Percentiles rank a stretch among this genome's conserved stretches.
Evolutionary conservation across 495 filamentous ascomycete genomes (phyloP).

Genomic region (Hypomontagnella submonticulosa): DNA sequence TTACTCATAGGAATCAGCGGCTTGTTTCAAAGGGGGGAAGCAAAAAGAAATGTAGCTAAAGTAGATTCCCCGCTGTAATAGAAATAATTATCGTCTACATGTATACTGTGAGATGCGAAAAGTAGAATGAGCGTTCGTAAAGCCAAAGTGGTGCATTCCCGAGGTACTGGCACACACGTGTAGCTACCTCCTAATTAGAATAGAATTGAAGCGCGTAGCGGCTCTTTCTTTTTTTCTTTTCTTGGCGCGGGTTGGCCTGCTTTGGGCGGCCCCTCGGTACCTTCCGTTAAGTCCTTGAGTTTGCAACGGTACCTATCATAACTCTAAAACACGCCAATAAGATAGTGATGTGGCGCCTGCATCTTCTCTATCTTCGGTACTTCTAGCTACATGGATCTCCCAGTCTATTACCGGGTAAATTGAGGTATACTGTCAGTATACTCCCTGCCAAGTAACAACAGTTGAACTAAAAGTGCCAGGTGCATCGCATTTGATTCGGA

Average conservation of each 20-base stretch:
- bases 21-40: slow-evolving; percentile 2
- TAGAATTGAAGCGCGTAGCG: not conserved
- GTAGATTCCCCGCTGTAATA: slow-evolving; percentile 1
- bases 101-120: no score
- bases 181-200: no score
- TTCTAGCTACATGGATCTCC: not conserved
- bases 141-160: slow-evolving; percentile 11
- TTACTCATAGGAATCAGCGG: slow-evolving; percentile 9
- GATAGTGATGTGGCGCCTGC: slow-evolving; percentile 23
- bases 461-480: not conserved
- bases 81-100: not conserved
- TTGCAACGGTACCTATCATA: slow-evolving; percentile 2
- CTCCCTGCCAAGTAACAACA: not conserved
- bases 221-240: not conserved
- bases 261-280: slow-evolving; percentile 10
- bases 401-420: not conserved
- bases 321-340: slow-evolving; percentile 29
- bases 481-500: slow-evolving; percentile 1
- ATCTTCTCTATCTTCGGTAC: slow-evolving; percentile 6
- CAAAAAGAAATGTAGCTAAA: not conserved
- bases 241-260: not conserved
- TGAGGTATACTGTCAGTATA: not conserved
- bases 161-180: slow-evolving; percentile 1
- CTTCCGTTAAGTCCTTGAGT: slow-evolving; percentile 11
- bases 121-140: not conserved